phyloP scores from a whole-genome alignment of 2,329 filamentous ascomycete species.

The Hymenoscyphus repandus region DNA sequence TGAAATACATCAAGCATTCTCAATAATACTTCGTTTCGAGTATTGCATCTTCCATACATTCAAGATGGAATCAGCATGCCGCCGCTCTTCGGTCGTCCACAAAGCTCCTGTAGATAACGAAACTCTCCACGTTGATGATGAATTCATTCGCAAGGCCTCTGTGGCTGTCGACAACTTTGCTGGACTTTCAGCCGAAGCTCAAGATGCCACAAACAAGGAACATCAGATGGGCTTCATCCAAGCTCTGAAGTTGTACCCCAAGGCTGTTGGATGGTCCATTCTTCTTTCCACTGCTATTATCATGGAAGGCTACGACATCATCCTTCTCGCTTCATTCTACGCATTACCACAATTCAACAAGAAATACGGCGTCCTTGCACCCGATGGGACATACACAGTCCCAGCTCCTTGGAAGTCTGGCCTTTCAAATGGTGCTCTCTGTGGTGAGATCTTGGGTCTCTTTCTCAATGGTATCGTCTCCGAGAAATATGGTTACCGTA shows the following conservation, averaged over 20 bases:
- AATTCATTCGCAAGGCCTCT: conserved; percentile 1
- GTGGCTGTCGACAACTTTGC: conserved; percentile 5
- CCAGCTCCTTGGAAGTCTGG: conserved; percentile 30
- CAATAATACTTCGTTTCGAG: too few relatives aligned
- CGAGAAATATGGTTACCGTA: conserved; percentile 38
- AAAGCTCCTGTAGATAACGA: conserved; percentile 1
- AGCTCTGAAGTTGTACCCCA: conserved; percentile 18
- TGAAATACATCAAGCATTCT: too few relatives aligned
- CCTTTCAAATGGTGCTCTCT: conserved; percentile 26
- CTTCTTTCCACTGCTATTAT: conserved; percentile 34
- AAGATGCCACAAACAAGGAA: conserved; percentile 19
- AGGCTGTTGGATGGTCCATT: conserved; percentile 30
- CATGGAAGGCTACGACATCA: conserved; percentile 38
- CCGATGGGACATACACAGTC: conserved; percentile 27
- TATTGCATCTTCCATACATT: too few relatives aligned
- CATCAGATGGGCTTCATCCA: conserved; percentile 16
- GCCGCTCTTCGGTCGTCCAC: too few relatives aligned
- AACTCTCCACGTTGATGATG: conserved; percentile 1
- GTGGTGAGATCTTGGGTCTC: conserved; percentile 39
- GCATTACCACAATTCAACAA: conserved; percentile 30
- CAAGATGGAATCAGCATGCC: too few relatives aligned
- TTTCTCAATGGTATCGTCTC: conserved; percentile 42
- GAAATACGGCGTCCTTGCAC: conserved; percentile 30
- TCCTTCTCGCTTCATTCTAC: conserved; percentile 34
- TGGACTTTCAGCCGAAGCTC: conserved; percentile 2